These are phyloP conservation scores for Penicillium canescens DNA, from an alignment of 495 filamentous ascomycete genomes.

Conservation along the genomic window DNA sequence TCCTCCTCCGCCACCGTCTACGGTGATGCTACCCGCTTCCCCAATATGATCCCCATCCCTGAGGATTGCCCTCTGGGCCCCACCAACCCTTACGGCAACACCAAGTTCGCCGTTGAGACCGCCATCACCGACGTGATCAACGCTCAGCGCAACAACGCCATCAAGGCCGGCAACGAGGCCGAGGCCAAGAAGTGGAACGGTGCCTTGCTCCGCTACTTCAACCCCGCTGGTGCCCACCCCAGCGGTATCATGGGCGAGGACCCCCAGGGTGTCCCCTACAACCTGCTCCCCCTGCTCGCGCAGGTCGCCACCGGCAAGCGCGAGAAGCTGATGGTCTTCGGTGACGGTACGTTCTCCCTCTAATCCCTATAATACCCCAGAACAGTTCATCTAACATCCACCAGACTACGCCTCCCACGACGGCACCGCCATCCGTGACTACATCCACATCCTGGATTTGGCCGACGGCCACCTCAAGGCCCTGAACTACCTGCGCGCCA, in stretches of 20 bases:
- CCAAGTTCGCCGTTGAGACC: constrained; percentile 86
- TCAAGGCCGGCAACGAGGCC: constrained; percentile 72
- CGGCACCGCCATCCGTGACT: constrained; percentile 77
- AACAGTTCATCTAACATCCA: constrained; percentile 7
- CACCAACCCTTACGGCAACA: constrained; percentile 96
- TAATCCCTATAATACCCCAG: not conserved
- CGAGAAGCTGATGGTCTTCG: constrained; percentile 92
- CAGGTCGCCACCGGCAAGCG: constrained; percentile 95
- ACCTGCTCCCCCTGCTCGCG: constrained; percentile 88
- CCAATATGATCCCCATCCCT: constrained; percentile 98
- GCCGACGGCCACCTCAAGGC: constrained; percentile 87
- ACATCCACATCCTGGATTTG: constrained; percentile 85
- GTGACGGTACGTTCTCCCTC: constrained; percentile 66
- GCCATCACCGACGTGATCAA: constrained; percentile 90
- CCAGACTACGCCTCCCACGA: constrained; percentile 88
- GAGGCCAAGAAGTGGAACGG: constrained; percentile 82
- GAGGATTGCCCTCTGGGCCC: constrained; percentile 94
- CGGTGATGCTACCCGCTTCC: constrained; percentile 93
- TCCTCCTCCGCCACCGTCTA: constrained; percentile 97
- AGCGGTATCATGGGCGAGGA: constrained; percentile 98
- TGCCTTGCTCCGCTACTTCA: constrained; percentile 94
- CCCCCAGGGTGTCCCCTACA: constrained; percentile 93
- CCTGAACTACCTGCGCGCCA: constrained; percentile 84
- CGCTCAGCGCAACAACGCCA: constrained; percentile 79
- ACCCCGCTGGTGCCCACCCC: constrained; percentile 92